Evolutionary conservation across 78 protist species (phyloP).

Genomic region (Speleostelium caveatum): DNA sequence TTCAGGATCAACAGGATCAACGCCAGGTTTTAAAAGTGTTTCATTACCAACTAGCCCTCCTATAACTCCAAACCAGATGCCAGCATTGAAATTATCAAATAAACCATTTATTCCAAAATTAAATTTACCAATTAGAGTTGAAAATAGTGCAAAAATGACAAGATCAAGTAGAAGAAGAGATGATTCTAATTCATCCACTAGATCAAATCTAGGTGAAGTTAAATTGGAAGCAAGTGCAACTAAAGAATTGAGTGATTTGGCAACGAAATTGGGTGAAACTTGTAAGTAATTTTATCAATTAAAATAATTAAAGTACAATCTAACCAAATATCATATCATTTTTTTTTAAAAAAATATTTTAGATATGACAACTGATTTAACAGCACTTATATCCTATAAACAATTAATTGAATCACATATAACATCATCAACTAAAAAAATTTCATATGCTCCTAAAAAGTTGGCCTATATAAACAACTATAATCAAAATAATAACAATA

Average conservation of each 20-base stretch:
- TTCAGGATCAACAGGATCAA: background rate
- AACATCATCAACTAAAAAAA: conserved; percentile 6
- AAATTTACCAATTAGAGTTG: conserved; percentile 58
- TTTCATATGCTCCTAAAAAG: conserved; percentile 36
- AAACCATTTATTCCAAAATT: conserved; percentile 36
- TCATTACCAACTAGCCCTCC: conserved; percentile 38
- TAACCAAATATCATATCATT: too few species aligned
- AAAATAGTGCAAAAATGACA: conserved; percentile 61
- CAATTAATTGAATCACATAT: conserved; percentile 59
- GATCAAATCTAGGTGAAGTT: conserved; percentile 9
- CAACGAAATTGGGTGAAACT: conserved; percentile 78
- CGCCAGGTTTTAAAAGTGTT: background rate
- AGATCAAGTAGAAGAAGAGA: conserved; percentile 59
- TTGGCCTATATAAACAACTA: background rate
- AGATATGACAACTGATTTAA: conserved; percentile 75
- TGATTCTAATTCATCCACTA: conserved; percentile 37
- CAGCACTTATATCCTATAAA: conserved; percentile 79
- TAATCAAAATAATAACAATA: background rate
- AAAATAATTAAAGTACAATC: too few species aligned
- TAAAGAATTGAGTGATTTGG: conserved; percentile 66
- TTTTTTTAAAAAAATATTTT: too few species aligned
- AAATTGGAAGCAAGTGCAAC: conserved; percentile 57
- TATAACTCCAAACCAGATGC: background rate
- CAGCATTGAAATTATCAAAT: background rate
- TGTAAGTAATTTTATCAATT: too few species aligned